A percentile compares a stretch with the other conserved stretches of the same genome.
Evolutionary conservation across 2,329 filamentous ascomycete species (phyloP).

Genomic region (Graphiopsis chlorocephala): DNA sequence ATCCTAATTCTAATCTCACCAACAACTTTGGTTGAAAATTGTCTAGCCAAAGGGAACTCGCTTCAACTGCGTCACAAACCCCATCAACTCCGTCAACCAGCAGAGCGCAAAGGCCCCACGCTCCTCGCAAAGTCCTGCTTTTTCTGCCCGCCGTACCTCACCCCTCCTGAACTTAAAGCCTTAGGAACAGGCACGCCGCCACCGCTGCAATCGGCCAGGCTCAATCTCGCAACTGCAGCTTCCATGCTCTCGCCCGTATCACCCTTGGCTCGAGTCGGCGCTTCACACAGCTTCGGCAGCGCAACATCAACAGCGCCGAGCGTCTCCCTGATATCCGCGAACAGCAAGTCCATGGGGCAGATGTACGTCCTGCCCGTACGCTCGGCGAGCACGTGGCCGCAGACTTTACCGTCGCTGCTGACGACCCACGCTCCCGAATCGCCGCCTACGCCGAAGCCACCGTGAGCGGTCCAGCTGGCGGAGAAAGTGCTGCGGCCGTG

Average conservation of each 20-base stretch:
- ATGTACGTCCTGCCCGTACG: constrained; percentile 79
- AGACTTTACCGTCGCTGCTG: constrained; percentile 73
- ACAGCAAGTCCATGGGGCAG: constrained; percentile 87
- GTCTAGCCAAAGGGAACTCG: too few relatives aligned
- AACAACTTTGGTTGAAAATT: too few relatives aligned
- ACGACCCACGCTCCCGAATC: constrained; percentile 94
- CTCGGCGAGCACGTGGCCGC: constrained; percentile 83
- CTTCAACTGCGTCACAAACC: background rate
- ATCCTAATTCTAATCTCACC: too few relatives aligned
- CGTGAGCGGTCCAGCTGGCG: constrained; percentile 63
- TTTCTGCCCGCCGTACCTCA: background rate
- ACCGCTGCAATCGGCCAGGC: background rate
- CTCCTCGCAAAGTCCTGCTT: background rate
- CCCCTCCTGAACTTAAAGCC: background rate
- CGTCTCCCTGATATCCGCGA: constrained; percentile 80
- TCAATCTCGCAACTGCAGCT: background rate
- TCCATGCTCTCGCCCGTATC: background rate
- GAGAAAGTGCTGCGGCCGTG: constrained; percentile 79
- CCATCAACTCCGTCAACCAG: background rate
- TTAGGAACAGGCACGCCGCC: background rate
- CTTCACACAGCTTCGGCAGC: constrained; percentile 51
- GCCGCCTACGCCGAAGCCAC: constrained; percentile 68
- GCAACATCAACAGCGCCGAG: constrained; percentile 68
- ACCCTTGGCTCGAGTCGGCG: background rate
- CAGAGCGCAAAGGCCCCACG: constrained; percentile 9